phyloP scores from a whole-genome alignment of 2,329 filamentous ascomycete genomes.

The Pseudofabraea citricarpa region DNA sequence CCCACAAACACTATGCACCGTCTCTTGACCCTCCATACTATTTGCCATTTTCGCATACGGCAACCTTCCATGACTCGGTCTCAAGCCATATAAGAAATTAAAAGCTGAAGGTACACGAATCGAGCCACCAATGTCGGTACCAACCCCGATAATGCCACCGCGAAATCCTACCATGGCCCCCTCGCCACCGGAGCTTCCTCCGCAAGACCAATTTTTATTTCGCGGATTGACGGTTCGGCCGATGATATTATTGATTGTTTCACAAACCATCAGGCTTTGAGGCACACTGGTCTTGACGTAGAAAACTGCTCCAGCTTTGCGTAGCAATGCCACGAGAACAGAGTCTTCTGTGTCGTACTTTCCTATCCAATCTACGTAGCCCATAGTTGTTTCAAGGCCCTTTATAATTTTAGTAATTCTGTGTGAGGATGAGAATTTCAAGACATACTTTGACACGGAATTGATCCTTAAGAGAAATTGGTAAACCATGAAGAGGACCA shows the following conservation, averaged over 20 bases:
- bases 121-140: slow-evolving; percentile 28
- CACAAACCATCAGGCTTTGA: slow-evolving; percentile 25
- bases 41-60: slow-evolving; percentile 27
- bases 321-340: slow-evolving; percentile 28
- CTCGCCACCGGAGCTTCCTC: slow-evolving; percentile 26
- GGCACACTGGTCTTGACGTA: slow-evolving; percentile 28
- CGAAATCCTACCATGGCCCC: slow-evolving; percentile 21
- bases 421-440: too few species aligned
- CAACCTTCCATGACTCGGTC: slow-evolving; percentile 25
- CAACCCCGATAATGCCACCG: slow-evolving; percentile 21
- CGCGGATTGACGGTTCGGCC: slow-evolving; percentile 35
- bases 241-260: slow-evolving; percentile 37
- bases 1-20: slow-evolving; percentile 29
- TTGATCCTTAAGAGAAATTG: slow-evolving; percentile 54
- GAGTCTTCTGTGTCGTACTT: slow-evolving; percentile 18
- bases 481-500: slow-evolving; percentile 47
- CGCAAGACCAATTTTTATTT: slow-evolving; percentile 21
- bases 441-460: slow-evolving; percentile 48
- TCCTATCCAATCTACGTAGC: slow-evolving; percentile 24
- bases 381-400: slow-evolving; percentile 43
- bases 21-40: slow-evolving; percentile 39
- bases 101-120: slow-evolving; percentile 31
- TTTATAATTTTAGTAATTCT: too few species aligned
- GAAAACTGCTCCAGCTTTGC: slow-evolving; percentile 29
- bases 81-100: slow-evolving; percentile 30